Base-by-base conservation (phyloP, 2,329 filamentous ascomycete species). In the Rhynchosporium graminicola region DNA sequence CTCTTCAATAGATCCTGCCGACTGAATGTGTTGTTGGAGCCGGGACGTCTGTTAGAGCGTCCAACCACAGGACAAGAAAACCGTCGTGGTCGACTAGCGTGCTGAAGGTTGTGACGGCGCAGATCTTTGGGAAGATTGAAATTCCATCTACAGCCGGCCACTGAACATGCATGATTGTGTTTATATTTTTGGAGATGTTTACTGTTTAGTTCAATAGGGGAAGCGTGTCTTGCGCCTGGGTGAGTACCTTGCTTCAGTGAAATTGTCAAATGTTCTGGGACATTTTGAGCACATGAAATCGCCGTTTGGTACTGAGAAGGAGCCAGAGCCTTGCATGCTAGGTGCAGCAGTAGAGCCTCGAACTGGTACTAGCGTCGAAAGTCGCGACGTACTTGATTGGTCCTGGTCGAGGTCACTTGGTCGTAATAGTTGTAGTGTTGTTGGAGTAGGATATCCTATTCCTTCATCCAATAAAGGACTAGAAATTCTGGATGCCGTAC, bases 391-490 rank as follows among this genome's bases (percentile, higher is more conserved):
- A 26, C n/a, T 26, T n/a, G 36, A 54, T 40, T 28, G 20, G 33
- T 51, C 52, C 43, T 20, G 43, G 29, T 45, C 52, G 42, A 20
- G 8, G 45, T 20, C 29, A 5, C 10, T 59, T 26, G 42, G 15
- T 9, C 31, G 5, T 29, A 45, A 31, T 31, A 2, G 38, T 20
- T 26, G 26, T 29, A 31, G 33, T 50, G 63, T 59, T 20, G 54
- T 58, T 4, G 52, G 26, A 9, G 61, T 60, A 31, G 40, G 40
- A 40, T 60, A 58, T 54, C 20, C 40, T 29, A 43, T 62, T 56
- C 43, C 61, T 43, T 57, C 20, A 63, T 63, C 63, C 56, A 67
- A n/a, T 51, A 48, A 65, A 62, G 61, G 56, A 64, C 59, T 65
- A 52, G 63, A 59, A 57, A 52, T 5, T 40, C 54, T 48, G 57